phyloP scores from a whole-genome alignment of 2,329 filamentous ascomycete genomes.

The Malbranchea zuffiana region DNA sequence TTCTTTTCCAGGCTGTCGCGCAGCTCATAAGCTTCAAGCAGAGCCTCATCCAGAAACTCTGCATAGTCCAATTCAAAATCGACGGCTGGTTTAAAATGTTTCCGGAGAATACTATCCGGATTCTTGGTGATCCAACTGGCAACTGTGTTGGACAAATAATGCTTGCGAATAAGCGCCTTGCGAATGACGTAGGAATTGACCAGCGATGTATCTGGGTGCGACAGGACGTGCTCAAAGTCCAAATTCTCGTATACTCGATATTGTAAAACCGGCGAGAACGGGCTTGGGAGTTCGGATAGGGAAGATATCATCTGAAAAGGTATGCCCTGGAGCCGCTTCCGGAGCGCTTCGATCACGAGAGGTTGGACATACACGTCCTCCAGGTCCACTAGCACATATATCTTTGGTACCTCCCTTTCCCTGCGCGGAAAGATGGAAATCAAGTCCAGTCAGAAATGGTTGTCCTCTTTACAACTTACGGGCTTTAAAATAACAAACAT shows the following conservation, averaged over 20 bases:
- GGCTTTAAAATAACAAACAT: no score
- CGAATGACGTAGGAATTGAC: constrained; percentile 90
- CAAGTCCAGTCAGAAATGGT: constrained; percentile 4
- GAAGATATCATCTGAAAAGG: constrained; percentile 47
- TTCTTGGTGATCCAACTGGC: constrained; percentile 79
- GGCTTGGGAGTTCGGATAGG: constrained; percentile 38
- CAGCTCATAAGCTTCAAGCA: constrained; percentile 82
- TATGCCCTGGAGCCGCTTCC: constrained; percentile 46
- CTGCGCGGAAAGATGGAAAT: constrained; percentile 7
- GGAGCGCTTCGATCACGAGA: constrained; percentile 63
- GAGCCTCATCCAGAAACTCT: constrained; percentile 87
- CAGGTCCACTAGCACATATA: constrained; percentile 71
- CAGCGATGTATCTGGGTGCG: constrained; percentile 51
- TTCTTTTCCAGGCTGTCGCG: constrained; percentile 67
- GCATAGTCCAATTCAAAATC: constrained; percentile 93
- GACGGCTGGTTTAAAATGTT: constrained; percentile 65
- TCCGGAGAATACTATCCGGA: constrained; percentile 55
- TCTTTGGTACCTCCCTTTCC: constrained; percentile 19
- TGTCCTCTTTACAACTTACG: background rate
- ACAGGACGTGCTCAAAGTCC: constrained; percentile 65
- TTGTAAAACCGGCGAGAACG: constrained; percentile 52
- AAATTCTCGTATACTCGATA: constrained; percentile 79
- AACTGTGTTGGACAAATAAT: constrained; percentile 77
- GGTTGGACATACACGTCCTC: constrained; percentile 84
- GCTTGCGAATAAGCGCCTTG: constrained; percentile 92